Evolutionary conservation across 2,329 filamentous ascomycete genomes (phyloP), one percentile per base, ranked within the genome.

Genomic region (Diaporthe ampelina): DNA sequence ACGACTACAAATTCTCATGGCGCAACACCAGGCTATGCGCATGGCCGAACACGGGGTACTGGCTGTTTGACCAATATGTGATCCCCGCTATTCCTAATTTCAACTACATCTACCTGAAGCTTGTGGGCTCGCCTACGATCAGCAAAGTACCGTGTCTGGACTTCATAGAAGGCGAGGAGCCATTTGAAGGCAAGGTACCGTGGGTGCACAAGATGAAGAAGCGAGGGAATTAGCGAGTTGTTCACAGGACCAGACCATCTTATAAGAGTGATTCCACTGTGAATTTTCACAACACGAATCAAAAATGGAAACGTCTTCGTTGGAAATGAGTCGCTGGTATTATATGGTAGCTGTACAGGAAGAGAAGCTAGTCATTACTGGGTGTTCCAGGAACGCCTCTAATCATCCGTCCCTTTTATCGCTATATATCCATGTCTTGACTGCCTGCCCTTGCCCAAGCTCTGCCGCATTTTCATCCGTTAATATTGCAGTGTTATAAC

Each of bases 11-110:
- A 0, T 58, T 71, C 40, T 78, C 77, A 19, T 76, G 75, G 4
- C 59, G 61, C 8, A 37, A 75, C 1, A 80, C 79, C 2, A 74
- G 80, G 15, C 32, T 80, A 24, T 79, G 81, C n/a, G 75, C 78
- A 1, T 81, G 80, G 80, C 78, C 77, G 4, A 80, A 77, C 52
- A 73, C 72, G 29, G 32, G 74, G 10, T 79, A 80, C 48, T 80
- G 78, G 43, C n/a, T 81, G 13, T n/a, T 78, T 4, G 73, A 73
- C 9, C 74, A 78, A 21, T 79, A 77, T 45, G 40, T 80, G 19
- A 4, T 80, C 29, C 52, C 37, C 13, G 40, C n/a, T 0, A 54
- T 76, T 57, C 15, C 73, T 13, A 40, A 21, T 19, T 0, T 70
- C 37, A 50, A 70, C 11, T 19, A 61, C 9, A 43, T 73, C 3